phyloP scores from a whole-genome alignment of 2,329 filamentous ascomycete species.

The Fusarium palustre region DNA sequence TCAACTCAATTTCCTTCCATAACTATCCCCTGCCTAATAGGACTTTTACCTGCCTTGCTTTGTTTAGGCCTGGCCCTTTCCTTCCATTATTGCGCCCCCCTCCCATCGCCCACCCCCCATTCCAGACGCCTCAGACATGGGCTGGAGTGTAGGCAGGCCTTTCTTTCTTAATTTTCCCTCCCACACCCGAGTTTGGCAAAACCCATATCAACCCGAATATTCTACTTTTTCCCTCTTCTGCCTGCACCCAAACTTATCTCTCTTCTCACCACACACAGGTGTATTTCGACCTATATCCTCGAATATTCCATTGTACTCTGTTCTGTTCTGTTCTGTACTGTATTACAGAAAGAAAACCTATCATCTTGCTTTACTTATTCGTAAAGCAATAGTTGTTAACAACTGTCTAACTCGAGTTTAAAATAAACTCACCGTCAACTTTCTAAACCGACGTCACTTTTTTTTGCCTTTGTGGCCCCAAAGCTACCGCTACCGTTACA shows the following conservation, averaged over 20 bases:
- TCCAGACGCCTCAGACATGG: conserved; percentile 37
- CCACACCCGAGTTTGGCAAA: conserved; percentile 49
- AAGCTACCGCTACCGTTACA: conserved; percentile 42
- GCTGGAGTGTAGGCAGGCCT: conserved; percentile 23
- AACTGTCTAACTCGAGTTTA: conserved; percentile 17
- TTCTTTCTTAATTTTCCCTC: conserved; percentile 44
- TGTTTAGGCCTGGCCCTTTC: conserved; percentile 35
- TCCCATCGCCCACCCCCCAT: conserved; percentile 39
- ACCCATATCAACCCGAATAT: conserved; percentile 47
- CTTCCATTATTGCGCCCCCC: conserved; percentile 35
- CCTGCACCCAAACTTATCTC: conserved; percentile 40
- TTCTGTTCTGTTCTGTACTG: conserved; percentile 5
- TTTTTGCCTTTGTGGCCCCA: conserved; percentile 41
- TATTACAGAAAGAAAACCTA: conserved; percentile 7
- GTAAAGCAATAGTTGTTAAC: conserved; percentile 24
- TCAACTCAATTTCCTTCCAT: conserved; percentile 35
- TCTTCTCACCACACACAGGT: conserved; percentile 44
- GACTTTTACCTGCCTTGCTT: conserved; percentile 34
- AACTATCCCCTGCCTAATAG: conserved; percentile 22
- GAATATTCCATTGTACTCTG: conserved; percentile 8
- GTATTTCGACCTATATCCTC: conserved; percentile 31
- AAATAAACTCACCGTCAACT: conserved; percentile 16
- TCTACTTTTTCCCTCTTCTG: conserved; percentile 43
- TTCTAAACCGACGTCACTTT: conserved; percentile 36
- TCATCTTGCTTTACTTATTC: conserved; percentile 17